These are phyloP conservation scores for Apostasia shenzhenica DNA, from an alignment of 106 monocot genomes.

Conservation along the genomic window DNA sequence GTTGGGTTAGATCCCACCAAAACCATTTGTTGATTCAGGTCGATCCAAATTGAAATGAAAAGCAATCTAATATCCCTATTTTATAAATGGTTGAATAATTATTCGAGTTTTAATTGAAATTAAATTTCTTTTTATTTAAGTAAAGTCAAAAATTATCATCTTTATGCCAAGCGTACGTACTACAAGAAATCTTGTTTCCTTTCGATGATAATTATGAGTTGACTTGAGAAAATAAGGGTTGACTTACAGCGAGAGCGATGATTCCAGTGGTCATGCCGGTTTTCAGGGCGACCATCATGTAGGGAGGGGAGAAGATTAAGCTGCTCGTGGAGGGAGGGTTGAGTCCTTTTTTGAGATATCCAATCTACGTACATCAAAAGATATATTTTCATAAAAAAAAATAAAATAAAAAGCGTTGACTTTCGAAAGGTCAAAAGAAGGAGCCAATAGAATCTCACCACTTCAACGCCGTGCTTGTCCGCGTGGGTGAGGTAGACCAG, in stretches of 20 bases:
- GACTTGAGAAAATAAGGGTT: not conserved
- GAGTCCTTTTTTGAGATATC: constrained; percentile 57
- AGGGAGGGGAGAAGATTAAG: constrained; percentile 33
- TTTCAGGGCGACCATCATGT: constrained; percentile 52
- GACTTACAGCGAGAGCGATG: constrained; percentile 66
- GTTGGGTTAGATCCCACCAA: too few species aligned
- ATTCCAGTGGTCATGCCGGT: constrained; percentile 63
- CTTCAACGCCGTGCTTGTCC: constrained; percentile 71
- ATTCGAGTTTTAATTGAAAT: too few species aligned
- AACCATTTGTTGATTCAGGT: too few species aligned
- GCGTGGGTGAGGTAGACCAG: constrained; percentile 50
- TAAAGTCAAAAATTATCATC: too few species aligned
- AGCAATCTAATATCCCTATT: too few species aligned
- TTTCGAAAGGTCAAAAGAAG: not conserved
- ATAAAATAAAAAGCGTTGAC: not conserved
- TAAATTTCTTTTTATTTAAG: too few species aligned
- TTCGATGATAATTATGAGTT: too few species aligned
- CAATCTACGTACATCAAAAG: constrained; percentile 36
- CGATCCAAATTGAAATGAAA: too few species aligned
- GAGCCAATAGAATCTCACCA: constrained; percentile 44
- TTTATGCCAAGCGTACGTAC: too few species aligned
- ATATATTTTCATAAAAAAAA: not conserved
- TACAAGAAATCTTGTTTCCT: too few species aligned
- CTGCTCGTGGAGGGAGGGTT: constrained; percentile 64
- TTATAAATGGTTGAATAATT: too few species aligned